Base-by-base conservation (phyloP, 2,329 filamentous ascomycete genomes). In the Arthrobotrys conoides region DNA sequence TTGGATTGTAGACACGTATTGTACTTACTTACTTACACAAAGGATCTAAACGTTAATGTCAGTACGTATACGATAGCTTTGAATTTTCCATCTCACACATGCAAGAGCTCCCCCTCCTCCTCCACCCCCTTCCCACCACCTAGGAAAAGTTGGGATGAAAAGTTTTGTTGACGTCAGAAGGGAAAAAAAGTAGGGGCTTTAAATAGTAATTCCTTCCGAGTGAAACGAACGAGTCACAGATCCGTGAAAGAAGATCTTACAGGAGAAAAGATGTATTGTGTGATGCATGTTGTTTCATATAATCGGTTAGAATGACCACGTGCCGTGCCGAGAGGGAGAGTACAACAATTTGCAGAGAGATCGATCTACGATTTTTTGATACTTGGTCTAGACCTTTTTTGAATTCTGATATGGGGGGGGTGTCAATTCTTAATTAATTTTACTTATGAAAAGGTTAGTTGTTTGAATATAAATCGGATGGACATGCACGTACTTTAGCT, bases 181-280 rank as follows among this genome's bases (percentile, higher is more conserved):
- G 48, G 3, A 24, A 12, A 14, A 9, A 22, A 22, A 5, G 18
- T 4, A 46, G 9, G 3, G 8, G 3, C 27, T 55, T 55, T 55
- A 55, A 55, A 55, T 55, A 55, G 51, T 10, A 55, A 16, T 41
- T 14, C 4, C 1, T 33, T 18, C 16, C 10, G 27, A 12, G 8
- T 55, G 51, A 55, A 55, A 55, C 49, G 12, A 27, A 53, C 24
- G 51, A 55, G 51, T 55, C 27, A 36, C 24, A 55, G 27, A 55
- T 55, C 24, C 24, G 51, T 36, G 27, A 55, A n/a, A 20, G n/a
- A 33, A 36, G 51, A 36, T 33, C 27, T 55, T n/a, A 27, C 22
- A 51, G 20, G 22, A 51, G 9, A 27, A 22, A 20, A 22, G 20
- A 24, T 18, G 48, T 24, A 9, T 9, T 38, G 36, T 14, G 36